A percentile compares a stretch with the other conserved stretches of the same genome.
Conservation (phyloP, 192 early-diverging fungal species). For the Funneliformis mosseae region DNA sequence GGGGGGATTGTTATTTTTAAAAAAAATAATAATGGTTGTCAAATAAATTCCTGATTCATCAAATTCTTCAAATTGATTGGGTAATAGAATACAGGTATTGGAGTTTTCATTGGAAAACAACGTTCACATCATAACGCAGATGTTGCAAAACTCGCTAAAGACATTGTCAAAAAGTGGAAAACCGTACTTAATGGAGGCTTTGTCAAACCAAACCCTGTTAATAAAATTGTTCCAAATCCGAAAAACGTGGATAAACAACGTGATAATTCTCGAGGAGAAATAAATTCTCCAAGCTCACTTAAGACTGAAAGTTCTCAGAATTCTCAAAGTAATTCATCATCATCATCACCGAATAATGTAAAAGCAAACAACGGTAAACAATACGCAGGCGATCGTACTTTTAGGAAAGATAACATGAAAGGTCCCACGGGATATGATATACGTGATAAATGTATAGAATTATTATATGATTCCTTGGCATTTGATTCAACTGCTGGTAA, state of each 20-base stretch:
- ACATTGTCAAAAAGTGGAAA: constrained; percentile 85
- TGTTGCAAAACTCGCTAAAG: constrained; percentile 65
- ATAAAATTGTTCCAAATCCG: constrained; percentile 37
- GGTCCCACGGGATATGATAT: constrained; percentile 58
- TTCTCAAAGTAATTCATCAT: constrained; percentile 34
- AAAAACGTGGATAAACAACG: not conserved
- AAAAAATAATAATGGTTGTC: not conserved
- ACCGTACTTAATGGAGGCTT: constrained; percentile 54
- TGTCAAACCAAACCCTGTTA: constrained; percentile 5
- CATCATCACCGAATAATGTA: constrained; percentile 44
- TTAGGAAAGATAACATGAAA: constrained; percentile 59
- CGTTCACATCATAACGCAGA: constrained; percentile 62
- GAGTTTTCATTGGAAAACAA: constrained; percentile 74
- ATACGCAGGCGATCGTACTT: constrained; percentile 48
- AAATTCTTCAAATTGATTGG: not conserved
- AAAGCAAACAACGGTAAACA: constrained; percentile 40
- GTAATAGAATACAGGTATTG: constrained; percentile 74
- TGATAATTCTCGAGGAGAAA: constrained; percentile 23
- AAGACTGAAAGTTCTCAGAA: constrained; percentile 30
- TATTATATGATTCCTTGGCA: constrained; percentile 80
- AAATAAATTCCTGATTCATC: not conserved
- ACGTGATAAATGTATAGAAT: constrained; percentile 79
- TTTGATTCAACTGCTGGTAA: constrained; percentile 58
- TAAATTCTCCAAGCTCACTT: not conserved
- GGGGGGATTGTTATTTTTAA: not conserved